Conservation (phyloP, 306 rosid species). For the Prunus kanzakura region DNA sequence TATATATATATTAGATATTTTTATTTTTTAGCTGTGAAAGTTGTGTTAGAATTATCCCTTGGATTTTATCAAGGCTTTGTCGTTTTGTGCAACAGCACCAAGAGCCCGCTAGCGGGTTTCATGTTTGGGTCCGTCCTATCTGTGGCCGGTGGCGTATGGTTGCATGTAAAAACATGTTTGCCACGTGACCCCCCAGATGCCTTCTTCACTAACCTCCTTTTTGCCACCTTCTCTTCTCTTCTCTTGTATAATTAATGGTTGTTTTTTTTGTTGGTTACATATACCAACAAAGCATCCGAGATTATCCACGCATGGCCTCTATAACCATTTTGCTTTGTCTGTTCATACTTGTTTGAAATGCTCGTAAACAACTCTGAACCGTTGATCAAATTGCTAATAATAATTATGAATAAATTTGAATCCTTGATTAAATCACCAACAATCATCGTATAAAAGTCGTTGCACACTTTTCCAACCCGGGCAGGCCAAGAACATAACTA, state of each 20-base stretch:
- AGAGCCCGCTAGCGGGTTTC: not conserved
- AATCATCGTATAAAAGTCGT: no score
- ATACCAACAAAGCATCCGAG: not conserved
- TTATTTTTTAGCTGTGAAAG: no score
- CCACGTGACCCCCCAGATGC: constrained; percentile 7
- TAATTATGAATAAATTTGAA: no score
- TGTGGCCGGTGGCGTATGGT: not conserved
- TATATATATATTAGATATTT: no score
- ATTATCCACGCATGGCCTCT: not conserved
- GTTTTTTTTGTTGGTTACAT: not conserved
- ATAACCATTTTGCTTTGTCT: not conserved
- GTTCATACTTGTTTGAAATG: not conserved
- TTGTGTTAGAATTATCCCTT: not conserved
- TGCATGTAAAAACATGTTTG: constrained; percentile 2
- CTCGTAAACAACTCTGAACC: not conserved
- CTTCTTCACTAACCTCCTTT: not conserved
- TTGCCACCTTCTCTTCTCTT: not conserved
- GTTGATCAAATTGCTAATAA: not conserved
- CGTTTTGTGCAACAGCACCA: not conserved
- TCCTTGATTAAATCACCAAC: no score
- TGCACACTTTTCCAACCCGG: no score
- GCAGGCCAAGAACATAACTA: no score
- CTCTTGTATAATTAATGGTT: not conserved
- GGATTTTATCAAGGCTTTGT: no score
- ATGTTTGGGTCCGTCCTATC: not conserved